Percentiles rank a stretch among this genome's conserved stretches.
Conservation (phyloP, 768 basidiomycete genomes). For the Amanita phalloides region DNA sequence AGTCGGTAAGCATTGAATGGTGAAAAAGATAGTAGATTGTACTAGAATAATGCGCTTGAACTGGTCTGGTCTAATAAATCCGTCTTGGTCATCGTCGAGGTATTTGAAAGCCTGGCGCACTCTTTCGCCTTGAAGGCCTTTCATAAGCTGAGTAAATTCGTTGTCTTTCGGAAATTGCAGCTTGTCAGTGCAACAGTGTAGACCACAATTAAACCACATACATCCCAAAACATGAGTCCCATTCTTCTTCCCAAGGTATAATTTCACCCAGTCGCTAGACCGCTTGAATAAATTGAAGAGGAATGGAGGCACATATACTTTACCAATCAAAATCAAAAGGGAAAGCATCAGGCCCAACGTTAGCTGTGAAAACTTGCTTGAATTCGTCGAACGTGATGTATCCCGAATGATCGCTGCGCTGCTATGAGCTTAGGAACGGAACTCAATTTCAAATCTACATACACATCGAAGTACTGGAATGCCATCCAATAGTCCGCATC, state of each 20-base stretch:
- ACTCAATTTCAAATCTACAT: conserved; percentile 21
- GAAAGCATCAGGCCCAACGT: conserved; percentile 67
- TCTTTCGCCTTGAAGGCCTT: conserved; percentile 95
- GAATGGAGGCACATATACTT: conserved; percentile 10
- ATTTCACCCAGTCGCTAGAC: conserved; percentile 84
- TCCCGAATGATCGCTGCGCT: conserved; percentile 74
- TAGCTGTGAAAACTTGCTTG: conserved; percentile 81
- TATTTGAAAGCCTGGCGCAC: conserved; percentile 92
- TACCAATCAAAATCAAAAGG: conserved; percentile 95
- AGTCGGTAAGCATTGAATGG: conserved; percentile 2
- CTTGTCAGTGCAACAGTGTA: conserved; percentile 3
- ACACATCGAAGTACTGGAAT: conserved; percentile 95
- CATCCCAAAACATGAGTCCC: conserved; percentile 89
- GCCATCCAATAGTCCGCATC: conserved; percentile 98
- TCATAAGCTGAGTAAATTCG: conserved; percentile 98
- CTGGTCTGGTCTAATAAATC: conserved; percentile 87
- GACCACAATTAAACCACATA: conserved; percentile 28
- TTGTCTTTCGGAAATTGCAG: conserved; percentile 42
- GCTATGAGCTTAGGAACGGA: not conserved
- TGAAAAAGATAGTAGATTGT: conserved; percentile 16
- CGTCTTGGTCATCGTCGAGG: conserved; percentile 84
- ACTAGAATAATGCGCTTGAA: conserved; percentile 95
- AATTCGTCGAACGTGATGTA: conserved; percentile 92
- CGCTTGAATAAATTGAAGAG: not conserved
- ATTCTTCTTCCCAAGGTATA: conserved; percentile 91